phyloP scores from a whole-genome alignment of 768 basidiomycete genomes.

The Naganishia randhawae region DNA sequence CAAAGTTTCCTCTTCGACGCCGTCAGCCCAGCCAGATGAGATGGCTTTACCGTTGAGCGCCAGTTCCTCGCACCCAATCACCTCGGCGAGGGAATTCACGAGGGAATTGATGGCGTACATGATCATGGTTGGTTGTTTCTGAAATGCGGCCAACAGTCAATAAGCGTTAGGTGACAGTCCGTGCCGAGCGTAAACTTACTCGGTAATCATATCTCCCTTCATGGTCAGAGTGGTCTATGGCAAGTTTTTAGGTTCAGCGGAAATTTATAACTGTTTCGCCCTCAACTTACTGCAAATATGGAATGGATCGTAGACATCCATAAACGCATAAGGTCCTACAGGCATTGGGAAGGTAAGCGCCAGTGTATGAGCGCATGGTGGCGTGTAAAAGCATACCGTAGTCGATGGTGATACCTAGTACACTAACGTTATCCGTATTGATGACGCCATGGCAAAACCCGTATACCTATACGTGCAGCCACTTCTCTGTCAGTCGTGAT shows the following conservation, averaged over 20 bases:
- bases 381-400: constrained; percentile 53
- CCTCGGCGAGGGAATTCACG: constrained; percentile 63
- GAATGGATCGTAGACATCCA: constrained; percentile 79
- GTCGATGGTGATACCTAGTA: constrained; percentile 57
- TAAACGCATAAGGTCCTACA: constrained; percentile 75
- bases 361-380: background rate
- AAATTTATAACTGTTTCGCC: background rate
- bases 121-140: constrained; percentile 52
- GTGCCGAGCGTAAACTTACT: constrained; percentile 40
- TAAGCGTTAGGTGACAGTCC: background rate
- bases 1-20: constrained; percentile 57
- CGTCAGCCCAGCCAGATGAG: constrained; percentile 62
- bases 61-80: constrained; percentile 73
- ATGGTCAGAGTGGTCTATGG: constrained; percentile 68
- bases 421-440: constrained; percentile 78
- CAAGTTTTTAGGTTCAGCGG: background rate
- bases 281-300: constrained; percentile 71
- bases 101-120: constrained; percentile 72
- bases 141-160: constrained; percentile 12
- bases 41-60: constrained; percentile 53
- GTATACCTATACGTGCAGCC: constrained; percentile 33
- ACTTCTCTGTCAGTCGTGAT: background rate
- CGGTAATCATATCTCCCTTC: constrained; percentile 72
- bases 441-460: constrained; percentile 72
- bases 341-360: background rate